phyloP scores from a whole-genome alignment of 179 eudicot genomes.

The Spinacia oleracea region DNA sequence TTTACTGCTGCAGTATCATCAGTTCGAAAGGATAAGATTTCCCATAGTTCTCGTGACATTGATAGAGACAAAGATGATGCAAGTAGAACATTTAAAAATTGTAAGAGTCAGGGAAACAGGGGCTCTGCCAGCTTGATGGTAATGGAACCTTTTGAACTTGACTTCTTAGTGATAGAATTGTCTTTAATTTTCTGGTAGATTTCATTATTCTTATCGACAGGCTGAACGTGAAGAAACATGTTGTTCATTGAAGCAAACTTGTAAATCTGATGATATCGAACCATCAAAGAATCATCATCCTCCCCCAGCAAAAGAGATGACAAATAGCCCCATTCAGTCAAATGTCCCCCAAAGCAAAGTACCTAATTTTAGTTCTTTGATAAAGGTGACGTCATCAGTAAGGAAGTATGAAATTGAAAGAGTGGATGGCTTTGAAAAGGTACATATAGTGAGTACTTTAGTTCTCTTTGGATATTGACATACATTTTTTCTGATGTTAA shows the following conservation, averaged over 20 bases:
- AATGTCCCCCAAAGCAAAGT: conserved; percentile 4
- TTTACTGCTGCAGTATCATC: conserved; percentile 14
- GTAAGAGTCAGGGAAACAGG: conserved; percentile 25
- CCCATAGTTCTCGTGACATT: conserved; percentile 10
- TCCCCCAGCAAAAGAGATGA: not conserved
- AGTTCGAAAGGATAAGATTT: conserved; percentile 22
- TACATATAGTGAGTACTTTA: not conserved
- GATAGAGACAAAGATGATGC: conserved; percentile 23
- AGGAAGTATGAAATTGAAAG: not conserved
- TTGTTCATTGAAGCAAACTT: not conserved
- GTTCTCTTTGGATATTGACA: conserved; percentile 1
- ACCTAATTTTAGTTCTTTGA: not conserved
- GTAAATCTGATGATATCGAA: not conserved
- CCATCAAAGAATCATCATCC: conserved; percentile 6
- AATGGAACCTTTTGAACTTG: not conserved
- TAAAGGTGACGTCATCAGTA: not conserved
- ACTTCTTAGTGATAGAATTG: not conserved
- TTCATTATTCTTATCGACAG: conserved; percentile 11
- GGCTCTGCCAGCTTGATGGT: conserved; percentile 29
- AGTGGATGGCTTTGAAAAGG: not conserved
- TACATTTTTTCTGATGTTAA: conserved; percentile 7
- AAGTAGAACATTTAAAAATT: conserved; percentile 19
- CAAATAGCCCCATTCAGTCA: conserved; percentile 1
- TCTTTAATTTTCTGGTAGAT: not conserved
- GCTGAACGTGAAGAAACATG: not conserved